Base-by-base conservation (phyloP, 768 basidiomycete species). In the Pleurotus ostreatus region DNA sequence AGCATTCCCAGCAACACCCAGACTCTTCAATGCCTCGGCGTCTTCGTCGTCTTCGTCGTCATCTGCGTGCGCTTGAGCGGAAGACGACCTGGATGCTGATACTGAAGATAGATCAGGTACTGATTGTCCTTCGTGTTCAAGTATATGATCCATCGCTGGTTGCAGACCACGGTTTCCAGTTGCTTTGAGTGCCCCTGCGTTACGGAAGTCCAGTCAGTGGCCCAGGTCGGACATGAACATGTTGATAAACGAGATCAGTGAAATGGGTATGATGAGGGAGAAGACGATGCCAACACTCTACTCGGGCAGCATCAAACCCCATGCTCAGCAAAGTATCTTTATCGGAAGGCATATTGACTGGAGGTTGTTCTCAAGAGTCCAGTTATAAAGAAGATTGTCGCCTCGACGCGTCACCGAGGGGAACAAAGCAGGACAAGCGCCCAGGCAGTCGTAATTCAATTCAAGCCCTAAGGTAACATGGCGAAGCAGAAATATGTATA, bases 121-220 rank as follows among this genome's bases (percentile, higher is more conserved):
- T 1, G 86, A 76, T 57, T 92, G 76, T 4, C 82, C 82, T 51
- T 90, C 86, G 65, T 98, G 81, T 69, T 86, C 89, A 38, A 97
- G 72, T 38, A 97, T 74, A 69, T 90, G 87, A 64, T 97, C 94
- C 89, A 94, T 90, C 18, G 89, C 90, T 5, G 88, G 89, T 67
- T 97, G 95, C 0, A 98, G 75, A 2, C 94, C 96, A 25, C 89
- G 81, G 62, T 85, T 84, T 37, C 77, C 80, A 7, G 94, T 97
- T 4, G 91, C 90, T 62, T 86, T 87, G 57, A 96, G 70, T 3
- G 94, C 94, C 94, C 94, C 94, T 96, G 63, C 49, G 60, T 44
- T 11, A 37, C 46, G n/a, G 30, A 49, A 34, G 30, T 34, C 30
- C 30, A 34, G 30, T 34, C 30, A 34, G 9, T 34, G 30, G 30